Evolutionary conservation across 352 stramenopile species (phyloP), one percentile per base, ranked within the genome.

Genomic region (Peronospora destructor): DNA sequence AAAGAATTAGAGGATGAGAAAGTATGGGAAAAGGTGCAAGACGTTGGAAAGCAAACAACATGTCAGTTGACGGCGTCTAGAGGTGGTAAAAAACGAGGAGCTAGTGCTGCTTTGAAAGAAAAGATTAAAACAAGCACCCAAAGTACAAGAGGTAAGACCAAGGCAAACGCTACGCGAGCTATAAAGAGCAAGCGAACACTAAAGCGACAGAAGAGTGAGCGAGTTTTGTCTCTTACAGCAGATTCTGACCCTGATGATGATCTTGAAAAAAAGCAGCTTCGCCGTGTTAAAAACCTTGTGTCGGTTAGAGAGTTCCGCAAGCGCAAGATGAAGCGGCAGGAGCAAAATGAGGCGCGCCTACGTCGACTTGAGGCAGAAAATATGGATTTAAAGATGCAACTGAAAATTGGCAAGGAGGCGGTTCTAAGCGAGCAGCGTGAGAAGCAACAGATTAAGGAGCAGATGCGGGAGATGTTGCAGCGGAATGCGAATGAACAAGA

Each of bases 341-440:
- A 87, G 38, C 64, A 86, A 50, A 90, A 85, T 52, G 78, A 87
- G 45, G 53, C 61, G 23, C 69, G 64, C 12, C 57, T 90, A 42
- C 68, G 68, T 25, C 73, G 71, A 25, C 60, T 90, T 4, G 78
- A 90, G 44, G 69, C 75, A 5, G 78, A 90, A 46, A 87, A 90
- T 50, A 68, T 87, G 54, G 76, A 87, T 38, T 53, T 90, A 37
- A 86, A 86, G 43, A 86, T 90, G 73, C 78, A 72, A 0, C 59
- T 90, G 30, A 86, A 87, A 62, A 87, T 90, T 34, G 78, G 78
- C 29, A 90, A 87, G 44, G 76, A 90, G 56, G 78, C 78, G 9
- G 68, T 90, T 11, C 14, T 73, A 48, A 84, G 72, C 41, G 78
- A 90, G 56, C 74, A 82, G 49, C 70, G 76, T 19, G 78, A 90